These are phyloP conservation scores for Quercus phellos DNA, from an alignment of 331 rosid species.

Conservation along the genomic window DNA sequence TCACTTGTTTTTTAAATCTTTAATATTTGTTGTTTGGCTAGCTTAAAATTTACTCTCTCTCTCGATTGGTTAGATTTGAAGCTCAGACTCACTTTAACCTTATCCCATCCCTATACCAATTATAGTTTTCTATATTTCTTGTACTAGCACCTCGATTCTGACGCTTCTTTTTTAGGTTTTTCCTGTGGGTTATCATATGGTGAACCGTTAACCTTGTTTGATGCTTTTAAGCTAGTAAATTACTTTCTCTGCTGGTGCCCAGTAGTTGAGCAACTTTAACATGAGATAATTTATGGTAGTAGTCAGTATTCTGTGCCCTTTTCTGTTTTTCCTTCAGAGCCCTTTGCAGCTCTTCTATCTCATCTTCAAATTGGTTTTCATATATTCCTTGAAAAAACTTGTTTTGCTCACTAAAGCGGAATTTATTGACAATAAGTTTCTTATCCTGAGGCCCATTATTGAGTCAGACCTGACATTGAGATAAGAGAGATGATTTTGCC, in stretches of 20 bases:
- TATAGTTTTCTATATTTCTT: no score
- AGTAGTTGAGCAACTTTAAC: not conserved
- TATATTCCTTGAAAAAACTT: not conserved
- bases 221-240: not conserved
- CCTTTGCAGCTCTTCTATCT: not conserved
- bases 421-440: not conserved
- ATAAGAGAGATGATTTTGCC: no score
- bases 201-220: not conserved
- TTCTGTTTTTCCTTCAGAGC: not conserved
- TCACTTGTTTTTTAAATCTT: no score
- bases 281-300: not conserved
- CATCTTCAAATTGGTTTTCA: not conserved
- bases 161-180: not conserved
- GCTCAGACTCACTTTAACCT: no score
- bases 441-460: not conserved
- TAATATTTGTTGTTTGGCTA: no score
- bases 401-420: not conserved
- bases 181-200: not conserved
- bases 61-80: no score
- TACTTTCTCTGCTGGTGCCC: not conserved
- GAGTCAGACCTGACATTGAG: not conserved
- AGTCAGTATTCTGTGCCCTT: not conserved
- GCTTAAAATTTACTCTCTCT: no score
- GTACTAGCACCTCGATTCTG: not conserved
- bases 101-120: no score